Conservation (phyloP, 495 filamentous ascomycete genomes). For the Penicillium tannophilum region DNA sequence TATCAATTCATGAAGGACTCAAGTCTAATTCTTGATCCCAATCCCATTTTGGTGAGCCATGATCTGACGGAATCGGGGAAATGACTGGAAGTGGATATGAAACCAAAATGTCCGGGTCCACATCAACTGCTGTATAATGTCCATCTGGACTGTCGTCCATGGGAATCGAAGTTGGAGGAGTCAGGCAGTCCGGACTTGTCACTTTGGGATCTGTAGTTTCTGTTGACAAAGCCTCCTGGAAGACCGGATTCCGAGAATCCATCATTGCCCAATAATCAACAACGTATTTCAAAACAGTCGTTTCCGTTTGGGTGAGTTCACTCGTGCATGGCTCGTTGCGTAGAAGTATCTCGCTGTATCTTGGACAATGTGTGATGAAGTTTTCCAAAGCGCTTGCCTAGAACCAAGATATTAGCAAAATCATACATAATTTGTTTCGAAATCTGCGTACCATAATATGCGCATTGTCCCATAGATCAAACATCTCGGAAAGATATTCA, state of each 20-base stretch:
- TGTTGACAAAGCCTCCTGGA: slow-evolving; percentile 4
- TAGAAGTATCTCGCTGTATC: slow-evolving; percentile 26
- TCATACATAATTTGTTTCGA: neutral
- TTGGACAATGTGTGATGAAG: slow-evolving; percentile 24
- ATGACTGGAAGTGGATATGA: slow-evolving; percentile 16
- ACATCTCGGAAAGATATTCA: slow-evolving; percentile 24
- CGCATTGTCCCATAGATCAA: slow-evolving; percentile 25
- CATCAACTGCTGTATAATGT: neutral
- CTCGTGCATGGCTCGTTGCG: slow-evolving; percentile 17
- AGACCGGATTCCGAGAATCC: slow-evolving; percentile 27
- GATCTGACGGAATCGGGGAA: slow-evolving; percentile 19
- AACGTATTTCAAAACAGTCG: slow-evolving; percentile 17
- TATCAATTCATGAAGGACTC: neutral
- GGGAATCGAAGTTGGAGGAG: slow-evolving; percentile 10
- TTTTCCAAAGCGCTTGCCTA: slow-evolving; percentile 24
- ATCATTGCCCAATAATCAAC: slow-evolving; percentile 33
- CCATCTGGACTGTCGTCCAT: neutral
- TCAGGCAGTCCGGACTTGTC: slow-evolving; percentile 9
- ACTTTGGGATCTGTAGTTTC: slow-evolving; percentile 4
- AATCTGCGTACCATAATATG: slow-evolving; percentile 24
- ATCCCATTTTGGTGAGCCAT: slow-evolving; percentile 21
- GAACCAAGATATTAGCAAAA: neutral
- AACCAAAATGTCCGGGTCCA: slow-evolving; percentile 21
- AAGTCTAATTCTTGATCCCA: slow-evolving; percentile 21
- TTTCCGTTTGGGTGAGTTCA: slow-evolving; percentile 21